Evolutionary conservation across 2,329 filamentous ascomycete genomes (phyloP).

Genomic region (Venturia asperata): DNA sequence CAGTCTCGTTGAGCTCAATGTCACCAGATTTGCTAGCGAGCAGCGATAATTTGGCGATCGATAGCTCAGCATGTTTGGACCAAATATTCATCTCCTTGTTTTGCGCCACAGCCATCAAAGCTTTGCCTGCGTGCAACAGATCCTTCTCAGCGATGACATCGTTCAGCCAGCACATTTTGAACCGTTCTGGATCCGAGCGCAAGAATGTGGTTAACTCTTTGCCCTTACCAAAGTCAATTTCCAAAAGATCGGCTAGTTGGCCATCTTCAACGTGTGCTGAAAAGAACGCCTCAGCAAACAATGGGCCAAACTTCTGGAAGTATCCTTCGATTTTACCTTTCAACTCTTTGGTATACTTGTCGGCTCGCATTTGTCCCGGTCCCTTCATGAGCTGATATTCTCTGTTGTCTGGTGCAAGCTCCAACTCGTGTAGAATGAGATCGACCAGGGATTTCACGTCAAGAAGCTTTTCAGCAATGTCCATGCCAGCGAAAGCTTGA

Average conservation of each 20-base stretch:
- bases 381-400: conserved; percentile 21
- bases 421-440: conserved; percentile 40
- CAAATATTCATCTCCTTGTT: conserved; percentile 72
- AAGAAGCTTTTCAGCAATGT: conserved; percentile 54
- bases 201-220: conserved; percentile 71
- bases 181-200: conserved; percentile 54
- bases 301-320: conserved; percentile 58
- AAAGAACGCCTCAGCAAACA: conserved; percentile 72
- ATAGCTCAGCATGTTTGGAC: conserved; percentile 90
- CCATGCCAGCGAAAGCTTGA: conserved; percentile 51
- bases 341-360: conserved; percentile 6
- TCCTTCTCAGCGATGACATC: conserved; percentile 72
- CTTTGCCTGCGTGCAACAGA: conserved; percentile 63
- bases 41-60: conserved; percentile 69
- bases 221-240: conserved; percentile 60
- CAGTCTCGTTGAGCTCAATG: neutral
- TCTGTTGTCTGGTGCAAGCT: conserved; percentile 32
- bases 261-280: conserved; percentile 64
- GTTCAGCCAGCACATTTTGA: conserved; percentile 90
- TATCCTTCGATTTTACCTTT: conserved; percentile 30
- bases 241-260: conserved; percentile 61
- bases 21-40: conserved; percentile 49
- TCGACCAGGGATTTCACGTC: conserved; percentile 58
- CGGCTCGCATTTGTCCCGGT: neutral
- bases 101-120: conserved; percentile 62